Base-by-base conservation (phyloP, 2,329 filamentous ascomycete genomes). In the Pleurostoma richardsiae region DNA sequence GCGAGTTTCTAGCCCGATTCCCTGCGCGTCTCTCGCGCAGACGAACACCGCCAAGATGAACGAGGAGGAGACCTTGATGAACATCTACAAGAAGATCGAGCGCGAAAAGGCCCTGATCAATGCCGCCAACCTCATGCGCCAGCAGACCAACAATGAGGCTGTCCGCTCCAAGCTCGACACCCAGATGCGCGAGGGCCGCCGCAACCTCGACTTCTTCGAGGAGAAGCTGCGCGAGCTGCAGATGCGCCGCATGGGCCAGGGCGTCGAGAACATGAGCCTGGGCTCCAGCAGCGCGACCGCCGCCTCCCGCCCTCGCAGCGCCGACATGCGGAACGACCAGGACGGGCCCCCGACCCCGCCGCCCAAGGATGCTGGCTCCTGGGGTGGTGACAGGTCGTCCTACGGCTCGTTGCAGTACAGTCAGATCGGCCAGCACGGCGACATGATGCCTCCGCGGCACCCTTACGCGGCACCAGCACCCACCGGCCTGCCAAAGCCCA, bases 81-180 rank as follows among this genome's bases (percentile, higher is more conserved):
- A 90, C 68, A 90, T 99, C 72, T 83, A 87, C 73, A 87, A 85
- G 75, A 97, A 99, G 86, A 97, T 99, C 70, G 90, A 96, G 77
- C 85, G 92, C 67, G 94, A 99, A 72, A 92, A 91, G 77, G 88
- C 86, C 60, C 84, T 97, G 63, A 94, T 99, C 76, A 88, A 88
- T 68, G 92, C 90, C 60, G 92, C 92, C 57, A 94, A 89, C 71
- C 83, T 88, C 59, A 96, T 99, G 91, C 87, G 90, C 70, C 86
- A 91, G 71, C 91, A 94, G 68, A 96, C 92, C 58, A 89, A 90
- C 73, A 99, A 99, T 69, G 87, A 91, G 57, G 80, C 84, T 52
- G 92, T 97, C 54, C 86, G 90, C 63, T 91, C 91, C 59, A 83
- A 90, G 62, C 83, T 96, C 66, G 92, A 97, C 64, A 87, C 85